These are phyloP conservation scores for Pouteria campechiana DNA, from an alignment of 179 eudicot genomes.

Conservation along the genomic window DNA sequence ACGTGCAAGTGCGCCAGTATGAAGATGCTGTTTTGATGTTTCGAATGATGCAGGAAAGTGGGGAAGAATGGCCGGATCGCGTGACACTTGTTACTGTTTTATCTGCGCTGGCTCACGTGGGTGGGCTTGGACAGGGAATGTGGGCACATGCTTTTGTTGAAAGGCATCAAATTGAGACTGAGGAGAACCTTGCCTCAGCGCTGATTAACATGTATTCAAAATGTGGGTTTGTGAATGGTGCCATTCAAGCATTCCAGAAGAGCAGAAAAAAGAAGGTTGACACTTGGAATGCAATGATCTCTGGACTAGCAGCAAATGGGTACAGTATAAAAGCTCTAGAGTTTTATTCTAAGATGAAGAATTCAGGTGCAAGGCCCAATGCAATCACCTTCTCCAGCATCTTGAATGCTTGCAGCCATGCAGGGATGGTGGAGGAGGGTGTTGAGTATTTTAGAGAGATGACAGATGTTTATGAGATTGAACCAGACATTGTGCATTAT, in stretches of 20 bases:
- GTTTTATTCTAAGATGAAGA: conserved; percentile 7
- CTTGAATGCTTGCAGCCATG: conserved; percentile 18
- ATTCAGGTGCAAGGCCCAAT: conserved; percentile 1
- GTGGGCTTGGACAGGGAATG: conserved; percentile 10
- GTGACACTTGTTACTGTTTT: conserved; percentile 7
- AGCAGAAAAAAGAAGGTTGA: conserved; percentile 7
- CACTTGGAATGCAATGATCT: conserved; percentile 15
- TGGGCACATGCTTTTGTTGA: conserved; percentile 13
- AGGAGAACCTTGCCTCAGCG: conserved; percentile 18
- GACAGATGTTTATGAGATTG: conserved; percentile 7
- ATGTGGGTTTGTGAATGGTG: conserved; percentile 13
- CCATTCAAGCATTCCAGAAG: conserved; percentile 2
- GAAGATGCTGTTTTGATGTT: conserved; percentile 4
- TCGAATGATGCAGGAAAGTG: conserved; percentile 6
- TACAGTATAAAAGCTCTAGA: conserved; percentile 5
- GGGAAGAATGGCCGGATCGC: background rate
- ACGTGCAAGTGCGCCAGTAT: background rate
- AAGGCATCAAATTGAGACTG: conserved; percentile 3
- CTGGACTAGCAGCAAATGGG: conserved; percentile 8
- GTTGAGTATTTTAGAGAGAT: conserved; percentile 2
- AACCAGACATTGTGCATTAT: conserved; percentile 17
- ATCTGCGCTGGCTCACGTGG: conserved; percentile 7
- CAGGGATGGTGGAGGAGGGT: conserved; percentile 13
- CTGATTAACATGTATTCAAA: conserved; percentile 17
- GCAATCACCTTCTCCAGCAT: conserved; percentile 12